A percentile compares a stretch with the other conserved stretches of the same genome.
Evolutionary conservation across 257 asterid genomes (phyloP).

Genomic region (Schizonepeta tenuifolia): DNA sequence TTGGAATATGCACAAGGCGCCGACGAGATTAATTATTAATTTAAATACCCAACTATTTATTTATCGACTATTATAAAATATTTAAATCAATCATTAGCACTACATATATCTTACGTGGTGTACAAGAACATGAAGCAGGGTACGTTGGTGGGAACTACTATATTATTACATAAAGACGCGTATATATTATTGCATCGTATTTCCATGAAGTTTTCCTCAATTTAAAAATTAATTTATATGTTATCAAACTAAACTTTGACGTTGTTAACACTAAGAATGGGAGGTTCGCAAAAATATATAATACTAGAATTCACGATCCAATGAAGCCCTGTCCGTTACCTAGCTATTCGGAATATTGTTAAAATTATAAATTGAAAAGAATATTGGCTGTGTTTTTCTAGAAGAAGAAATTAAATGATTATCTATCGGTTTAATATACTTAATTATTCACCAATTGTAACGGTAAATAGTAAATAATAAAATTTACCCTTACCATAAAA

Average conservation of each 20-base stretch:
- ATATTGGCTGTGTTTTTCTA: not conserved
- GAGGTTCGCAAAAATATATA: not conserved
- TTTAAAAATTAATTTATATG: not conserved
- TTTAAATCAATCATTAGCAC: slow-evolving; percentile 34
- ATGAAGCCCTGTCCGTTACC: not conserved
- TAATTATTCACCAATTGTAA: not conserved
- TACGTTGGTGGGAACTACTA: not conserved
- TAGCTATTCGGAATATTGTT: not conserved
- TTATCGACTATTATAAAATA: not conserved
- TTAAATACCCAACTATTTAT: slow-evolving; percentile 10
- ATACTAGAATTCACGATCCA: not conserved
- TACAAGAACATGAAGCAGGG: slow-evolving; percentile 2
- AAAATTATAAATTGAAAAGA: not conserved
- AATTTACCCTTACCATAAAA: not conserved
- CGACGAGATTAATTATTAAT: slow-evolving; percentile 25
- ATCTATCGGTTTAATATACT: not conserved
- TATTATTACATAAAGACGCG: slow-evolving; percentile 21
- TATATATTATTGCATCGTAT: slow-evolving; percentile 3
- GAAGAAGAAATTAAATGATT: not conserved
- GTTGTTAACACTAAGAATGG: not conserved
- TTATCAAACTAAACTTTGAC: not conserved
- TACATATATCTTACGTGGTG: slow-evolving; percentile 13
- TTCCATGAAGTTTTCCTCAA: not conserved
- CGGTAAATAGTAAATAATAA: not conserved
- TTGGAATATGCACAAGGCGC: slow-evolving; percentile 24